A percentile compares a stretch with the other conserved stretches of the same genome.
phyloP scores from a whole-genome alignment of 495 filamentous ascomycete species.

The Lasiosphaeris hirsuta region DNA sequence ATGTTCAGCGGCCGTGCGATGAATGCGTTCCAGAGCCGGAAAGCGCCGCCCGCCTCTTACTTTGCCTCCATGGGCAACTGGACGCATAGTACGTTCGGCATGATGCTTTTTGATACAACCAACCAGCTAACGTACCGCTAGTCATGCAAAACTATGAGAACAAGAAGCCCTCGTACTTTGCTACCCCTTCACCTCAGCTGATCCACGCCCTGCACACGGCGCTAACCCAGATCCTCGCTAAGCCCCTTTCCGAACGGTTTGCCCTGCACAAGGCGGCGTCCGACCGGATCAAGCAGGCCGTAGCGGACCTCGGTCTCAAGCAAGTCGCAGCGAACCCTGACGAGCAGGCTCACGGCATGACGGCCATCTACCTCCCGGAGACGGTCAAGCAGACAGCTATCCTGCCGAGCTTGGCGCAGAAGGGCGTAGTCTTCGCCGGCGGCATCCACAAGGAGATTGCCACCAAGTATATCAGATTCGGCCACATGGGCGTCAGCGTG shows the following conservation, averaged over 20 bases:
- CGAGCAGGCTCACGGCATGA: conserved; percentile 96
- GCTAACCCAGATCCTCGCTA: conserved; percentile 78
- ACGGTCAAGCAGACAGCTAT: conserved; percentile 74
- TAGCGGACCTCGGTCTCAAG: conserved; percentile 75
- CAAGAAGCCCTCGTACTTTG: conserved; percentile 95
- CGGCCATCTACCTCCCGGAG: conserved; percentile 91
- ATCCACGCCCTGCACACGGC: conserved; percentile 92
- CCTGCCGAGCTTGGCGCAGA: conserved; percentile 81
- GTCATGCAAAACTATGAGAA: conserved; percentile 99
- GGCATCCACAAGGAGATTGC: conserved; percentile 82
- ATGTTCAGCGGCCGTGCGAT: conserved; percentile 92
- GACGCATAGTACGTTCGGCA: conserved; percentile 67
- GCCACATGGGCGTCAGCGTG: conserved; percentile 96
- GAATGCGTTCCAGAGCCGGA: conserved; percentile 70
- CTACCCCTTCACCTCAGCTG: conserved; percentile 91
- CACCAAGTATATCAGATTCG: conserved; percentile 59
- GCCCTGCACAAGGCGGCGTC: conserved; percentile 70
- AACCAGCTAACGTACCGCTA: conserved; percentile 20
- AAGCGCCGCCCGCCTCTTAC: conserved; percentile 77
- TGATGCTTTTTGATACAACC: too few species aligned
- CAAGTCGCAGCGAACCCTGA: conserved; percentile 81
- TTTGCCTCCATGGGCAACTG: conserved; percentile 97
- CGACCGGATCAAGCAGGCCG: conserved; percentile 75
- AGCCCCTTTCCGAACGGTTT: conserved; percentile 75
- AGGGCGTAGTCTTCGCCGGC: conserved; percentile 89